phyloP scores from a whole-genome alignment of 257 asterid species.

The Haberlea rhodopensis region DNA sequence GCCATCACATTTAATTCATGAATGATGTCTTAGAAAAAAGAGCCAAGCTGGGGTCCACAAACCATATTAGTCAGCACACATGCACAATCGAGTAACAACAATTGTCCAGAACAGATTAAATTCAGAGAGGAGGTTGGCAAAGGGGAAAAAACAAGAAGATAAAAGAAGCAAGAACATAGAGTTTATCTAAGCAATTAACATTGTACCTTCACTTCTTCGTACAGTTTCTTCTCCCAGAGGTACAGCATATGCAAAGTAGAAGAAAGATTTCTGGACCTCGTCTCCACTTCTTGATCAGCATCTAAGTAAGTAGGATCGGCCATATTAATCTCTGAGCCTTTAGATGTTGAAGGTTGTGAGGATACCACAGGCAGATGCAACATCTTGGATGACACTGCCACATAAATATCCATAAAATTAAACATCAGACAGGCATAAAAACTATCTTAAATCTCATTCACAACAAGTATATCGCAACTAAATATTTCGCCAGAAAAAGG shows the following conservation, averaged over 20 bases:
- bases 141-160: background rate
- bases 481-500: background rate
- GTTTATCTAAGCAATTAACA: slow-evolving; percentile 18
- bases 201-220: slow-evolving; percentile 91
- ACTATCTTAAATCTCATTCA: slow-evolving; percentile 9
- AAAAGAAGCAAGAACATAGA: slow-evolving; percentile 9
- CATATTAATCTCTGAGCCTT: slow-evolving; percentile 36
- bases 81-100: slow-evolving; percentile 28
- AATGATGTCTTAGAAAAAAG: slow-evolving; percentile 29
- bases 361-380: slow-evolving; percentile 57
- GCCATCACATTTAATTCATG: slow-evolving; percentile 32
- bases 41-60: slow-evolving; percentile 36
- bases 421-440: slow-evolving; percentile 20
- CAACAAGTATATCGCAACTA: slow-evolving; percentile 6
- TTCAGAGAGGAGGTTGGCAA: slow-evolving; percentile 25
- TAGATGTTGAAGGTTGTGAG: slow-evolving; percentile 63
- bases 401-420: slow-evolving; percentile 21
- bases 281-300: slow-evolving; percentile 53
- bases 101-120: slow-evolving; percentile 27
- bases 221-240: slow-evolving; percentile 97
- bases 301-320: slow-evolving; percentile 50
- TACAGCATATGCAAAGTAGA: slow-evolving; percentile 80
- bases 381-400: slow-evolving; percentile 78
- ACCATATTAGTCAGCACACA: slow-evolving; percentile 28
- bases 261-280: slow-evolving; percentile 70